Base-by-base conservation (phyloP, 2,329 filamentous ascomycete species). In the Lachnellula willkommii region DNA sequence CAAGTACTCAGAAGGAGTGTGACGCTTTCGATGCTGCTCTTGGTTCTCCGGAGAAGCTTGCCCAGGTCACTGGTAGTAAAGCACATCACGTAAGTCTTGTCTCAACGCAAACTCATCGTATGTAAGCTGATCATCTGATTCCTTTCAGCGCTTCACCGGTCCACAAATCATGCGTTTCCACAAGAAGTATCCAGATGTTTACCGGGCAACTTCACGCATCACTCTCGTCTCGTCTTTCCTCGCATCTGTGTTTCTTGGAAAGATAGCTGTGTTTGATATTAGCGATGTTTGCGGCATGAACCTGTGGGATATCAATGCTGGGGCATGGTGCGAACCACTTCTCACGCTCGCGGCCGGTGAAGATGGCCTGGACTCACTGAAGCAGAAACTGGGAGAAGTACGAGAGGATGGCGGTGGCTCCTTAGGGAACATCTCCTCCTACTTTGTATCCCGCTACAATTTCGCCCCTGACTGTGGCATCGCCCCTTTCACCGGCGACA, bases 241-340 rank as follows among this genome's bases (percentile, higher is more conserved):
- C 51, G 92, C 93, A 2, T 96, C 93, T 0, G 72, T 97, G 15
- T 88, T 99, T 71, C 79, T 96, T 14, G 94, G 94, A 54, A 76
- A 79, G 61, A 80, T 96, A 60, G 93, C 94, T 0, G 90, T 92
- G 0, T 87, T 96, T 63, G 94, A 99, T 70, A 92, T 96, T 65
- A 88, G 88, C 67, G 94, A 99, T 73, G 92, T 93, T 24, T 95
- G 91, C 67, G 94, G 94, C 53, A 96, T 96, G 87, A 96, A 97
- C 70, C 78, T 99, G 6, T 97, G 91, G 90, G 90, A 97, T 67
- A 91, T 97, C 62, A 77, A 84, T 60, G 77, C 80, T 20, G 84
- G 88, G 62, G 71, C 73, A 20, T 97, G 90, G 84, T 85, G 87
- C 62, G 82, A 91, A 55, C 75, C 81, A 17, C 81, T 96, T 1